Conservation (phyloP, 306 rosid genomes). For the Canavalia ensiformis region DNA sequence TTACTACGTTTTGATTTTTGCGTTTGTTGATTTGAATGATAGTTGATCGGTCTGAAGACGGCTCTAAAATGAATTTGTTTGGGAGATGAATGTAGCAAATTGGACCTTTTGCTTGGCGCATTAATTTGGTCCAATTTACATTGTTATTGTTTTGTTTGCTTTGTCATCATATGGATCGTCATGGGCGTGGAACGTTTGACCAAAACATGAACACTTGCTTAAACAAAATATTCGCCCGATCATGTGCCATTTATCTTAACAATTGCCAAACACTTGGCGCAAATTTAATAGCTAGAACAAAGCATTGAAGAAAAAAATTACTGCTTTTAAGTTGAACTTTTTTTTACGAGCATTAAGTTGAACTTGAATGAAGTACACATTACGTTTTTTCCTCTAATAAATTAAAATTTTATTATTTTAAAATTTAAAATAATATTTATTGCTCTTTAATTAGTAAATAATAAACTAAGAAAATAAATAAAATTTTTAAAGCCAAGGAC, state of each 20-base stretch:
- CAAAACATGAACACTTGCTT: background rate
- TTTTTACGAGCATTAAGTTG: too few relatives aligned
- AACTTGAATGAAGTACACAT: too few relatives aligned
- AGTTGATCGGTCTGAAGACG: background rate
- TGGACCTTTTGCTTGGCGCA: background rate
- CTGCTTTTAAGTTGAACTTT: background rate
- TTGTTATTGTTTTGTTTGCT: background rate
- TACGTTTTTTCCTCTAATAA: too few relatives aligned
- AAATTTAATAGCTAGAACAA: background rate
- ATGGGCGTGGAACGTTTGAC: background rate
- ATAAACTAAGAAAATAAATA: too few relatives aligned
- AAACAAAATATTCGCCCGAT: background rate
- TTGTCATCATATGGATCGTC: background rate
- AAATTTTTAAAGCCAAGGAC: background rate
- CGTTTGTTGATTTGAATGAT: background rate
- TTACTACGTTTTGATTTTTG: background rate
- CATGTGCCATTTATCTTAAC: background rate
- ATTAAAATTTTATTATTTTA: too few relatives aligned
- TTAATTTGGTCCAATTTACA: background rate
- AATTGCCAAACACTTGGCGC: background rate
- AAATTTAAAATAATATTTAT: too few relatives aligned
- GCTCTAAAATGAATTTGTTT: constrained; percentile 28
- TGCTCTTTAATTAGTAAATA: too few relatives aligned
- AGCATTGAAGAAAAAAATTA: background rate
- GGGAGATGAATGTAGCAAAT: constrained; percentile 2